Evolutionary conservation across 2,329 filamentous ascomycete genomes (phyloP), one percentile per base, ranked within the genome.

Genomic region (Neobulgaria alba): DNA sequence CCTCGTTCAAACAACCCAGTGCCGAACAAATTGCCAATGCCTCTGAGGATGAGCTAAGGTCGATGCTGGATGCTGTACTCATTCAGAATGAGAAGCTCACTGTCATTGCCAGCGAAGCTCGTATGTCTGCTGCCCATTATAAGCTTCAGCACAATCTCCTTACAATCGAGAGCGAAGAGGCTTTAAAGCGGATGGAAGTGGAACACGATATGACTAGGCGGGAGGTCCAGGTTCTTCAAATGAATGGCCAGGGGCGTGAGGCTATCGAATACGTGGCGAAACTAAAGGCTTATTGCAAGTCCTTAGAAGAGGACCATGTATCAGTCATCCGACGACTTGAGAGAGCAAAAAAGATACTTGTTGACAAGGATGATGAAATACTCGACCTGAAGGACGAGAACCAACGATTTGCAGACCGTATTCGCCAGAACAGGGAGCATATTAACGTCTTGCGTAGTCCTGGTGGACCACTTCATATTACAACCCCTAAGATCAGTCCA

Each of bases 161-260:
- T 19, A 79, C 77, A 38, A 79, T 95, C 50, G 86, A 94, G 57
- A 88, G 85, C 40, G 79, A 82, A 36, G 87, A 94, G 52, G 82
- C 88, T 20, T 77, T 86, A 8, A 89, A 93, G 62, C 79, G 88
- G 18, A 87, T 90, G 51, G 83, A 81, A 26, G 89, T 95, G 4
- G 90, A 95, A 62, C 84, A 94, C 54, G 85, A 92, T 50, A 89
- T 95, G 76, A 83, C 82, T n/a, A 77, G 86, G 47, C 75, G 84
- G 16, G 88, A 95, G 62, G 82, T 94, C 15, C 85, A 95, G 47
- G 85, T 89, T 10, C 67, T 95, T 19, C 82, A 92, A 57, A 75
- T 83, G 57, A 75, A 77, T 38, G 75, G 74, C 38, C 77, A 81
- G 45, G 72, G 72, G 3, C 68, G 70, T 33, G 68, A 67, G 16